Percentiles rank a stretch among this genome's conserved stretches.
phyloP scores from a whole-genome alignment of 768 basidiomycete genomes.

The Austroboletus eburneus region DNA sequence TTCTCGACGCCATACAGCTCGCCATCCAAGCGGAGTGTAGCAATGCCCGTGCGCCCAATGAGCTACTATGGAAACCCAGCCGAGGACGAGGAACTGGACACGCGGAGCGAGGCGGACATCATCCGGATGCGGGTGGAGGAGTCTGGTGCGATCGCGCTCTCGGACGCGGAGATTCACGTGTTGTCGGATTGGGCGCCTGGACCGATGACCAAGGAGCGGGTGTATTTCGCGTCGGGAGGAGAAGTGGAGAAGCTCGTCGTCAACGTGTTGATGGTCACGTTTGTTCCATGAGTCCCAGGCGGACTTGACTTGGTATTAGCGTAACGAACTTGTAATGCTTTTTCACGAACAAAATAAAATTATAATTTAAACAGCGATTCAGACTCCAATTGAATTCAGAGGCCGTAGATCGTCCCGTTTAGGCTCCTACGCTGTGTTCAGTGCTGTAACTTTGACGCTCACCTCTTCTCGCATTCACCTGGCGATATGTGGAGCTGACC shows the following conservation, averaged over 20 bases:
- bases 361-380: too few relatives aligned
- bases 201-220: conserved; percentile 57
- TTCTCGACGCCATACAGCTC: conserved; percentile 23
- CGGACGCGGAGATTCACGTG: conserved; percentile 58
- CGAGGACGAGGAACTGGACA: conserved; percentile 35
- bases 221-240: conserved; percentile 62
- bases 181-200: conserved; percentile 51
- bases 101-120: conserved; percentile 27
- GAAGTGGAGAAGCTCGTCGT: conserved; percentile 71
- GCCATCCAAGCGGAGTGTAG: conserved; percentile 21
- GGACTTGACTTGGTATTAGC: conserved; percentile 1
- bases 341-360: too few relatives aligned
- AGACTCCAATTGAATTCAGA: too few relatives aligned
- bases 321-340: too few relatives aligned
- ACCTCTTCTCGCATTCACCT: too few relatives aligned
- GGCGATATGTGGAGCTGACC: too few relatives aligned
- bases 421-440: too few relatives aligned
- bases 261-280: conserved; percentile 70
- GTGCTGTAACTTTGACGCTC: too few relatives aligned
- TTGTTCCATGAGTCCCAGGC: conserved; percentile 46
- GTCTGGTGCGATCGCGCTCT: conserved; percentile 62
- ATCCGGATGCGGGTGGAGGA: conserved; percentile 57
- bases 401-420: too few relatives aligned
- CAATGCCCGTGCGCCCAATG: conserved; percentile 40
- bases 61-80: conserved; percentile 39